phyloP scores from a whole-genome alignment of 2,329 filamentous ascomycete species.

The Diaporthe capsici region DNA sequence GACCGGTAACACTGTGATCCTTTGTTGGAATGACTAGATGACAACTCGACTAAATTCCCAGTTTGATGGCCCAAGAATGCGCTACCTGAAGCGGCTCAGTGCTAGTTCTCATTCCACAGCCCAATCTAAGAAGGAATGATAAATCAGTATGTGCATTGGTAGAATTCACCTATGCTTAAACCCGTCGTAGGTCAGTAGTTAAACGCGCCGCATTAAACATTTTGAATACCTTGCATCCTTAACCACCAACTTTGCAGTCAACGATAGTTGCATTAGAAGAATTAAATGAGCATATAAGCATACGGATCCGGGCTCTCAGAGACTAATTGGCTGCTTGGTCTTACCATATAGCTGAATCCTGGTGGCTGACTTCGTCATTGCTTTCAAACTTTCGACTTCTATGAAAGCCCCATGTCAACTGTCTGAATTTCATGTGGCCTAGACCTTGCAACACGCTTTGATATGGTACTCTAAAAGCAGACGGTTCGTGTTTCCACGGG shows the following conservation, averaged over 20 bases:
- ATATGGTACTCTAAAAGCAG: too few relatives aligned
- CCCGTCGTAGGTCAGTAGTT: neutral
- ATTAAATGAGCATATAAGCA: neutral
- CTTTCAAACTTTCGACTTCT: too few relatives aligned
- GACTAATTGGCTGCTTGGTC: neutral
- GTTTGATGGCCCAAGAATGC: neutral
- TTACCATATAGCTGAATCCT: too few relatives aligned
- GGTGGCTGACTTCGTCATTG: too few relatives aligned
- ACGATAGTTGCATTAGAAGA: neutral
- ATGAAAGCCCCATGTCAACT: too few relatives aligned
- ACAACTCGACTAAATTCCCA: neutral
- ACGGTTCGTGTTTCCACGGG: too few relatives aligned
- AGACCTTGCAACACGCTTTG: too few relatives aligned
- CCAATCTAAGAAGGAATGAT: neutral
- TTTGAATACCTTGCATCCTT: neutral
- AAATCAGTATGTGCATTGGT: neutral
- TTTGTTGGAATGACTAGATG: neutral
- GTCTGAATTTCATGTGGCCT: too few relatives aligned
- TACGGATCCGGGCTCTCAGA: too few relatives aligned
- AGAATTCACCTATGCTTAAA: neutral
- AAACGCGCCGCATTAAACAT: neutral
- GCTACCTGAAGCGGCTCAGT: neutral
- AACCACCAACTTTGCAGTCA: neutral
- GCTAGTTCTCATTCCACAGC: neutral
- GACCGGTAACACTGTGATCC: neutral